These are phyloP conservation scores for Phaeomoniella chlamydospora DNA, from an alignment of 2,329 filamentous ascomycete genomes.

Conservation along the genomic window DNA sequence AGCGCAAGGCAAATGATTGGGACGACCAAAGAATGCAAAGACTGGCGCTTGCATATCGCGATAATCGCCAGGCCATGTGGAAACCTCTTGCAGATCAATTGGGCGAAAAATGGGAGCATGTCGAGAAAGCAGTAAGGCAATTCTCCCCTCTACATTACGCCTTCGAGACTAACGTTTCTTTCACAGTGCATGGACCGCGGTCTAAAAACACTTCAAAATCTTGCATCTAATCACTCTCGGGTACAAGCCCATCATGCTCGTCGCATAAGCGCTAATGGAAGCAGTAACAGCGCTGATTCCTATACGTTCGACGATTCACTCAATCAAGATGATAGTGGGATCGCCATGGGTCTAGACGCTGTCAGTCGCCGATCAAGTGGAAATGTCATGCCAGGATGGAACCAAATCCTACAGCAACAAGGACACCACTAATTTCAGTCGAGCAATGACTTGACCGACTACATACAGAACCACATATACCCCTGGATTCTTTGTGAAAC, in stretches of 20 bases:
- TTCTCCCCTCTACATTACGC: not conserved
- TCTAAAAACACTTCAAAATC: conserved; percentile 63
- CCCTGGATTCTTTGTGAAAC: not conserved
- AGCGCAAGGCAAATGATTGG: conserved; percentile 59
- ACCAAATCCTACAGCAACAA: not conserved
- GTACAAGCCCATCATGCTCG: conserved; percentile 19
- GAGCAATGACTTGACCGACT: too few relatives aligned
- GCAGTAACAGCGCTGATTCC: conserved; percentile 11
- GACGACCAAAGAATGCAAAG: conserved; percentile 60
- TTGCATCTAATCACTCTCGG: conserved; percentile 49
- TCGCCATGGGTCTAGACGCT: conserved; percentile 3
- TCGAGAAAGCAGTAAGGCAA: conserved; percentile 65
- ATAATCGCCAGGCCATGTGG: conserved; percentile 69
- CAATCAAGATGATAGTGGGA: conserved; percentile 12
- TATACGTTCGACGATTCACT: conserved; percentile 17
- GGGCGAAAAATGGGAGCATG: conserved; percentile 45
- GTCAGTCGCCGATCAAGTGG: not conserved
- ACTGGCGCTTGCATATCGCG: conserved; percentile 58
- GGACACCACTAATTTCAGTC: not conserved
- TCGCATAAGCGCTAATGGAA: conserved; percentile 4
- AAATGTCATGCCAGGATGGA: not conserved
- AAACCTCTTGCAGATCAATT: conserved; percentile 50
- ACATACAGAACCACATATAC: not conserved
- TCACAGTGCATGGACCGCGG: conserved; percentile 68
- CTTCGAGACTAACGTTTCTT: conserved; percentile 4